Percentiles rank a stretch among this genome's conserved stretches.
Evolutionary conservation across 495 filamentous ascomycete species (phyloP).

Genomic region (Acidiella bohemica): DNA sequence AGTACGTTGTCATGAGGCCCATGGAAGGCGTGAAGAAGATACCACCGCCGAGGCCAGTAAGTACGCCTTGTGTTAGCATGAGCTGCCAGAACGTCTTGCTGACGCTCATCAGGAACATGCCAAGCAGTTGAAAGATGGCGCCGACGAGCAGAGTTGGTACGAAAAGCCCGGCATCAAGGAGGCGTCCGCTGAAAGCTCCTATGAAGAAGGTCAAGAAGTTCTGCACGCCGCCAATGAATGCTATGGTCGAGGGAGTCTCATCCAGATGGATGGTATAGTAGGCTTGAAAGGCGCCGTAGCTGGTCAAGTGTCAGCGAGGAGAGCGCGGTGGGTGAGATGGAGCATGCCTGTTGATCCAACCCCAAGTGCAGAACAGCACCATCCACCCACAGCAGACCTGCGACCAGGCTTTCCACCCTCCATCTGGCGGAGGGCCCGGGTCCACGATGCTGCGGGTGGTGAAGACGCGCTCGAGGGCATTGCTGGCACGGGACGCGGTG

Average conservation of each 20-base stretch:
- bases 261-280: slow-evolving; percentile 48
- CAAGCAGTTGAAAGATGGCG: slow-evolving; percentile 44
- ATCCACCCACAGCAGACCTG: slow-evolving; percentile 54
- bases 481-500: no score
- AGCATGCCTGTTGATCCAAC: slow-evolving; percentile 60
- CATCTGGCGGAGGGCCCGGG: slow-evolving; percentile 47
- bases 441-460: no score
- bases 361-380: slow-evolving; percentile 61
- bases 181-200: slow-evolving; percentile 28
- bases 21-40: slow-evolving; percentile 60
- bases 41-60: slow-evolving; percentile 60
- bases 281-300: slow-evolving; percentile 67
- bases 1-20: slow-evolving; percentile 63
- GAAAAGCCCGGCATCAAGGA: slow-evolving; percentile 24
- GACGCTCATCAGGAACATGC: slow-evolving; percentile 60
- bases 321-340: slow-evolving; percentile 62
- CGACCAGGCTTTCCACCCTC: slow-evolving; percentile 51
- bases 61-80: slow-evolving; percentile 67
- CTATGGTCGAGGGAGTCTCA: slow-evolving; percentile 34
- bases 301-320: no score
- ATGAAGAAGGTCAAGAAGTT: slow-evolving; percentile 41
- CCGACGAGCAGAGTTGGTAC: slow-evolving; percentile 38
- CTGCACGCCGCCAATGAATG: slow-evolving; percentile 46
- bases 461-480: no score
- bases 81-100: slow-evolving; percentile 65